Evolutionary conservation across 75 land plant species (phyloP), one percentile per base, ranked within the genome.

Genomic region (Pinus tabuliformis): DNA sequence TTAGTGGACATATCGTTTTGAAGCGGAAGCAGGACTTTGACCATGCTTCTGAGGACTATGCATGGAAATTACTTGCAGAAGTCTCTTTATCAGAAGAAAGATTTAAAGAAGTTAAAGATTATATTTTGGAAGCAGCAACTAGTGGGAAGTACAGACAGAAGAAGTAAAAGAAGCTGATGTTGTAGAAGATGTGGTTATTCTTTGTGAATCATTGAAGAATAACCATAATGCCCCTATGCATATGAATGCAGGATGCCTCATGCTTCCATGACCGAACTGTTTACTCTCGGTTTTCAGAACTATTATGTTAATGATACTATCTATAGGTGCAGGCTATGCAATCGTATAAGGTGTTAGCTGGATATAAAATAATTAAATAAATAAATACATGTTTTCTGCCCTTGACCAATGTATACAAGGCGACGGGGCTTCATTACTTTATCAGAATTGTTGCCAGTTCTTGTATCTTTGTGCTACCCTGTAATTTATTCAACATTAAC

Each of bases 1-100:
- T 95, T 57, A 92, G 98, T 81, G 98, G 98, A 20, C 98, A 95
- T 78, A 92, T 95, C 78, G 98, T 95, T 17, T 71, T 95, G 63
- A 95, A 95, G 80, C 83, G 92, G 70, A 87, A 76, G 81, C 57
- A 84, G 70, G 98, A 92, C 57, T 91, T 82, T 81, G 93, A 95
- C 15, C 80, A 74, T 60, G 96, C 99, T 61, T 89, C 92, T 11
- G 98, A 95, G 78, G 90, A 82, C 12, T 91, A 86, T 78, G 95
- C 95, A n/a, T 89, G 95, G 98, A 92, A 83, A 81, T 86, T 95
- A 14, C 87, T 95, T 36, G 95, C 92, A 0, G 98, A 89, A 84
- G 95, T 92, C 49, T 91, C 95, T 21, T 89, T 95, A 17, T 85
- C 93, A 21, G 89, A 89, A 20, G 91, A 87, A 70, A 80, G 88